Evolutionary conservation across 345 rosid species (phyloP).

Genomic region (Isatis tinctoria): DNA sequence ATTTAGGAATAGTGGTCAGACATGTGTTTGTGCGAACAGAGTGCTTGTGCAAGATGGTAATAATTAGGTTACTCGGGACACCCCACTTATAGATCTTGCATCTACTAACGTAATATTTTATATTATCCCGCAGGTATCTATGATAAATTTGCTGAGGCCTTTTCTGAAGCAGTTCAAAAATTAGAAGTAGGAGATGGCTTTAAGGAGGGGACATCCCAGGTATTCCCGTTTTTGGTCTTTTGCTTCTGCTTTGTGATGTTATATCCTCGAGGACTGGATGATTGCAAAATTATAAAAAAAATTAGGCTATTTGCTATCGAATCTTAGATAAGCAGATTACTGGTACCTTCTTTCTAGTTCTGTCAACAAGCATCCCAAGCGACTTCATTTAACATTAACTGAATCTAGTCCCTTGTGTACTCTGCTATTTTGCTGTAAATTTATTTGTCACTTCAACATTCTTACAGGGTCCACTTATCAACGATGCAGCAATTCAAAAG

Average conservation of each 20-base stretch:
- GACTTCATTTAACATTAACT: not conserved
- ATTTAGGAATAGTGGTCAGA: slow-evolving; percentile 95
- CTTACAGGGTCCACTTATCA: slow-evolving; percentile 90
- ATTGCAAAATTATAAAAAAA: not conserved
- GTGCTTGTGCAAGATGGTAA: slow-evolving; percentile 94
- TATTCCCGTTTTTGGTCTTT: slow-evolving; percentile 9
- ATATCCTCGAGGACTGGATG: not conserved
- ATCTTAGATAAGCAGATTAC: not conserved
- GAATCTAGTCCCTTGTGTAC: slow-evolving; percentile 4
- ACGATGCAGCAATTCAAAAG: slow-evolving; percentile 89
- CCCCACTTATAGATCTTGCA: not conserved
- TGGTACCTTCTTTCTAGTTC: not conserved
- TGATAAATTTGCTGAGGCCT: slow-evolving; percentile 80
- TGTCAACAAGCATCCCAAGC: slow-evolving; percentile 7
- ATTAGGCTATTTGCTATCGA: not conserved
- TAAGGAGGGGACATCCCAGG: slow-evolving; percentile 74
- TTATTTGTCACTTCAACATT: slow-evolving; percentile 6
- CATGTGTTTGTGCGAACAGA: slow-evolving; percentile 96
- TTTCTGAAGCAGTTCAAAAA: slow-evolving; percentile 79
- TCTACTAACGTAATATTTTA: not conserved
- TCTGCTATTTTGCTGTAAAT: slow-evolving; percentile 2
- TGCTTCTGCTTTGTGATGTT: not conserved
- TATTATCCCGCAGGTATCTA: slow-evolving; percentile 62
- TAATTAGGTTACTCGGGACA: slow-evolving; percentile 11
- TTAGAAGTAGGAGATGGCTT: slow-evolving; percentile 97